phyloP scores from a whole-genome alignment of 2,329 filamentous ascomycete species.

The Hymenoscyphus repandus region DNA sequence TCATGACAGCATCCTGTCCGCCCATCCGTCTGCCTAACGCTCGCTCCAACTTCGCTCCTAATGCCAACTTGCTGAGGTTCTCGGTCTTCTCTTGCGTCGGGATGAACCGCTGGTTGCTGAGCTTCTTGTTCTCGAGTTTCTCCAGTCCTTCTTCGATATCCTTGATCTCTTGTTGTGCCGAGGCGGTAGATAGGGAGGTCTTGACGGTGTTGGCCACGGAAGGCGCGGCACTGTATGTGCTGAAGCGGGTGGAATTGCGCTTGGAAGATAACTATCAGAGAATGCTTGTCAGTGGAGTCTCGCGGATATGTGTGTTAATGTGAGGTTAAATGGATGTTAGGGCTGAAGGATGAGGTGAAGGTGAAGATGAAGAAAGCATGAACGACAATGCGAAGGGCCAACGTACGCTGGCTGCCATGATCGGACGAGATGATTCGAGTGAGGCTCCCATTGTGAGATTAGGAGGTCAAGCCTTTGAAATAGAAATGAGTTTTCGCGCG shows the following conservation, averaged over 20 bases:
- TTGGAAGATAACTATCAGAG: slow-evolving; percentile 36
- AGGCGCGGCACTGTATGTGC: slow-evolving; percentile 43
- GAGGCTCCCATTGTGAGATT: slow-evolving; percentile 35
- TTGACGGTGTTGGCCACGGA: slow-evolving; percentile 39
- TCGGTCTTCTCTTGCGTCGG: slow-evolving; percentile 61
- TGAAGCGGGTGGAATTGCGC: slow-evolving; percentile 47
- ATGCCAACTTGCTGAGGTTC: slow-evolving; percentile 62
- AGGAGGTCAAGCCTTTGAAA: slow-evolving; percentile 2
- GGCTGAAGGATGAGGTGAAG: background rate
- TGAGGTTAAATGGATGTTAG: background rate
- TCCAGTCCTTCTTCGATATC: slow-evolving; percentile 60
- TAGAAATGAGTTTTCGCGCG: background rate
- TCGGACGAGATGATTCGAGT: slow-evolving; percentile 48
- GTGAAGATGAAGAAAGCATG: background rate
- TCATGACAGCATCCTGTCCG: slow-evolving; percentile 64
- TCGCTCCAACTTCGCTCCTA: slow-evolving; percentile 69
- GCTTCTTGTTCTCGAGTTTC: slow-evolving; percentile 64
- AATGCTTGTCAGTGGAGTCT: slow-evolving; percentile 17
- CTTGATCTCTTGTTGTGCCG: slow-evolving; percentile 43
- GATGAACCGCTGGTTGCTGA: slow-evolving; percentile 62
- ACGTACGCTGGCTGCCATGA: slow-evolving; percentile 49
- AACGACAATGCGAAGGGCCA: slow-evolving; percentile 10
- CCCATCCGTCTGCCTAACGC: slow-evolving; percentile 65
- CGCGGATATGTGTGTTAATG: background rate
- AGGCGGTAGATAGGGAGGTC: slow-evolving; percentile 28